phyloP scores from a whole-genome alignment of 352 stramenopile genomes.

The Pythium sp. region DNA sequence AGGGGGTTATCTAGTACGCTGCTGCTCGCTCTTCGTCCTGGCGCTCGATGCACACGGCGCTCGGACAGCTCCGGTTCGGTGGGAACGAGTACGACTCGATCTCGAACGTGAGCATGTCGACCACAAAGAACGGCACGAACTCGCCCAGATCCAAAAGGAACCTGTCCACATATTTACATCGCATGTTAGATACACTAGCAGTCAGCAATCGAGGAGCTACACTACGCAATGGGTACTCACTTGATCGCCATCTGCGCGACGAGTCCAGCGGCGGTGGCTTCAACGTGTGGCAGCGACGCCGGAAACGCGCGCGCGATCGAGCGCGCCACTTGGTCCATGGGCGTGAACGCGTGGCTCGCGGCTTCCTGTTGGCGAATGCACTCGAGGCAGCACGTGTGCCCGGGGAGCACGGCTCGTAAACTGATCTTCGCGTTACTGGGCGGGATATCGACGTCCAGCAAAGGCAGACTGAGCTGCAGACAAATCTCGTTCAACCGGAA shows the following conservation, averaged over 20 bases:
- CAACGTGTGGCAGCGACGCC: conserved; percentile 33
- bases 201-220: neutral
- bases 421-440: conserved; percentile 24
- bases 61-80: conserved; percentile 24
- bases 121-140: conserved; percentile 36
- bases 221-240: conserved; percentile 14
- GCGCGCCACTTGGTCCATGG: conserved; percentile 28
- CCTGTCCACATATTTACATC: conserved; percentile 11
- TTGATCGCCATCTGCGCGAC: conserved; percentile 34
- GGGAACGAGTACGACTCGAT: conserved; percentile 38
- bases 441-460: conserved; percentile 30
- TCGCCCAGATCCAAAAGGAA: conserved; percentile 35
- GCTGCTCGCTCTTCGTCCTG: conserved; percentile 27
- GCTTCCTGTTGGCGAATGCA: conserved; percentile 22
- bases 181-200: conserved; percentile 1
- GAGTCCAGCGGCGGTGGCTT: conserved; percentile 31
- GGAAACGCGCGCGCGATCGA: conserved; percentile 37
- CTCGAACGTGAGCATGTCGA: conserved; percentile 36
- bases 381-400: conserved; percentile 39
- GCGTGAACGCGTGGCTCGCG: neutral
- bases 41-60: conserved; percentile 25
- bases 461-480: conserved; percentile 42
- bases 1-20: neutral
- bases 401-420: conserved; percentile 31
- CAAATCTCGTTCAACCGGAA: conserved; percentile 31